phyloP scores from a whole-genome alignment of 176 grass and related monocot genomes.

The Zoysia japonica region DNA sequence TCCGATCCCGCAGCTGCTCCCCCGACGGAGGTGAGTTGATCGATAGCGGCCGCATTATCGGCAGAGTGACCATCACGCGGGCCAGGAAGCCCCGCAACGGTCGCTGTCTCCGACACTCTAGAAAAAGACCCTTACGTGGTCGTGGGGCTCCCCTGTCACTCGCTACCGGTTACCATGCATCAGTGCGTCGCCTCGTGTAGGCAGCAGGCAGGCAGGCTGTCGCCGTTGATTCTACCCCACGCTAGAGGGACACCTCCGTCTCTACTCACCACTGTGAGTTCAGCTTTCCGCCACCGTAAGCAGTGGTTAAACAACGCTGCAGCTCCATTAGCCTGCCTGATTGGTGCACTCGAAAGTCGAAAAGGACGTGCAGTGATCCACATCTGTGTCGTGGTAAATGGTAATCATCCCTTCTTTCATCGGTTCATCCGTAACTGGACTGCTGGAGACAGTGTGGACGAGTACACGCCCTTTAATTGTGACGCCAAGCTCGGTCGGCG shows the following conservation, averaged over 20 bases:
- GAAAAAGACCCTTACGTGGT: not conserved
- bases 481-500: too few species aligned
- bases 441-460: too few species aligned
- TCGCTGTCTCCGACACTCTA: conserved; percentile 18
- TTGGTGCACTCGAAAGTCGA: too few species aligned
- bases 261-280: not conserved
- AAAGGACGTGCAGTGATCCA: too few species aligned
- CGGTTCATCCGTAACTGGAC: too few species aligned
- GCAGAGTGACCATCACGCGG: not conserved
- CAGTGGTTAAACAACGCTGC: too few species aligned
- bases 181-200: not conserved
- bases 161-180: not conserved
- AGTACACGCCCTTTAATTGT: too few species aligned
- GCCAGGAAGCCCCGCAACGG: not conserved
- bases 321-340: too few species aligned
- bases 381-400: too few species aligned
- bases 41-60: not conserved
- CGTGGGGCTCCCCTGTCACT: conserved; percentile 24
- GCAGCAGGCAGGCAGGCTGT: conserved; percentile 17
- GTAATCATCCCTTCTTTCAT: too few species aligned
- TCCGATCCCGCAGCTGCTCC: too few species aligned
- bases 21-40: too few species aligned
- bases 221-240: conserved; percentile 29
- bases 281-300: not conserved
- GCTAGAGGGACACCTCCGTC: not conserved